Evolutionary conservation across 23 red algal species (phyloP).

Genomic region (Pyropia yezoensis): DNA sequence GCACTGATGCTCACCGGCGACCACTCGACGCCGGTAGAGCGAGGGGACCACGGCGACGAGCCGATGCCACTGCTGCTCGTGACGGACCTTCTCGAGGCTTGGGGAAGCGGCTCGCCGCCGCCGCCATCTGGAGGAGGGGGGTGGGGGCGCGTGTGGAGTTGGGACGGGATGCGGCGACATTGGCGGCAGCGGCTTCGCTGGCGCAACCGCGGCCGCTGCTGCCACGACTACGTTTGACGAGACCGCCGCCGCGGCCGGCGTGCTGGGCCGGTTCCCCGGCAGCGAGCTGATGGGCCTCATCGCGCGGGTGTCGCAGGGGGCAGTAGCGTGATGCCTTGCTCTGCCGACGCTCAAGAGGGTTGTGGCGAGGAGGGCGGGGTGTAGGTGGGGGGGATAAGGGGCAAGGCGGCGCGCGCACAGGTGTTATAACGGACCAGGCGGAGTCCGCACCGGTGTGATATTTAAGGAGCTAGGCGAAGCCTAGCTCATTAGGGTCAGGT

Average conservation of each 20-base stretch:
- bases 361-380: too few species aligned
- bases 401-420: too few species aligned
- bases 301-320: background rate
- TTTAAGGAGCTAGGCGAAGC: too few species aligned
- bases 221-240: slow-evolving; percentile 2
- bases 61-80: slow-evolving; percentile 28
- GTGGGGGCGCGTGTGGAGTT: too few species aligned
- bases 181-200: too few species aligned
- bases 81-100: background rate
- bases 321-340: background rate
- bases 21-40: slow-evolving; percentile 23
- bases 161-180: too few species aligned
- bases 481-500: too few species aligned
- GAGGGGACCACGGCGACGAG: slow-evolving; percentile 17
- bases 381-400: background rate
- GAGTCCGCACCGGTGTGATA: background rate
- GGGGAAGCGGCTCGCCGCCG: background rate
- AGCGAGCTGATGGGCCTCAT: slow-evolving; percentile 12
- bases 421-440: too few species aligned
- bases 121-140: too few species aligned
- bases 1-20: slow-evolving; percentile 25
- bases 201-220: too few species aligned
- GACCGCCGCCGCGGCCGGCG: background rate
- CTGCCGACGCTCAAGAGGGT: background rate
- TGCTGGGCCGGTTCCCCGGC: slow-evolving; percentile 10